Conservation (phyloP, 73 alveolate genomes). For the Symbiodinium pilosum region DNA sequence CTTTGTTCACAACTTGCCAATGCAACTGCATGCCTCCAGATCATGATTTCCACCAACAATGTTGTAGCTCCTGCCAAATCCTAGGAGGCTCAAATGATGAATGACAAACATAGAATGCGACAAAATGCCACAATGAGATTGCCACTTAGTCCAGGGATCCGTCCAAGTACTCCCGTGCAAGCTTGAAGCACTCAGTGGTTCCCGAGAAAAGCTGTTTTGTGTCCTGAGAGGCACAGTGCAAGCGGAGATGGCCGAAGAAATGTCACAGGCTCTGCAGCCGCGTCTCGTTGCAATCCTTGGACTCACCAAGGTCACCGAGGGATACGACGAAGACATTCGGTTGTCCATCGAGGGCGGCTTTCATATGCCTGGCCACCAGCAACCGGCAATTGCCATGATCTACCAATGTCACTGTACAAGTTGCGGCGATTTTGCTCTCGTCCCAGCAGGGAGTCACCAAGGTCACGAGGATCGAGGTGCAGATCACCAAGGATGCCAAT, state of each 20-base stretch:
- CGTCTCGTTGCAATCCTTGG: slow-evolving; percentile 39
- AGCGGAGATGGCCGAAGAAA: too few relatives aligned
- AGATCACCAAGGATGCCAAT: slow-evolving; percentile 75
- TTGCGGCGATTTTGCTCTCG: neutral
- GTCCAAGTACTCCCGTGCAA: slow-evolving; percentile 54
- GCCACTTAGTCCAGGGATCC: too few relatives aligned
- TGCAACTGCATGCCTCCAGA: slow-evolving; percentile 43
- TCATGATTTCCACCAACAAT: slow-evolving; percentile 70
- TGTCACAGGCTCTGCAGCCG: neutral
- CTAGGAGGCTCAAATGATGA: neutral
- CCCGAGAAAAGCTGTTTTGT: slow-evolving; percentile 70
- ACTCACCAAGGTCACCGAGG: slow-evolving; percentile 85
- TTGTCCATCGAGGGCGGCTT: neutral
- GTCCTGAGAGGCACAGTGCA: neutral
- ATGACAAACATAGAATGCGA: neutral
- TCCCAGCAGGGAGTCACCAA: slow-evolving; percentile 54
- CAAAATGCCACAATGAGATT: neutral
- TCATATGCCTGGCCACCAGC: slow-evolving; percentile 25
- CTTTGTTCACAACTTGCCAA: too few relatives aligned
- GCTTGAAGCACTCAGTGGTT: slow-evolving; percentile 47
- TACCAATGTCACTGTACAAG: too few relatives aligned
- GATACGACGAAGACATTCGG: slow-evolving; percentile 50
- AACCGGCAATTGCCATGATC: neutral
- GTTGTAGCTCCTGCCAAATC: neutral
- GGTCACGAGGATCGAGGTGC: slow-evolving; percentile 72